Evolutionary conservation across 768 basidiomycete genomes (phyloP), one percentile per base, ranked within the genome.

Genomic region (Psilocybe azurescens): DNA sequence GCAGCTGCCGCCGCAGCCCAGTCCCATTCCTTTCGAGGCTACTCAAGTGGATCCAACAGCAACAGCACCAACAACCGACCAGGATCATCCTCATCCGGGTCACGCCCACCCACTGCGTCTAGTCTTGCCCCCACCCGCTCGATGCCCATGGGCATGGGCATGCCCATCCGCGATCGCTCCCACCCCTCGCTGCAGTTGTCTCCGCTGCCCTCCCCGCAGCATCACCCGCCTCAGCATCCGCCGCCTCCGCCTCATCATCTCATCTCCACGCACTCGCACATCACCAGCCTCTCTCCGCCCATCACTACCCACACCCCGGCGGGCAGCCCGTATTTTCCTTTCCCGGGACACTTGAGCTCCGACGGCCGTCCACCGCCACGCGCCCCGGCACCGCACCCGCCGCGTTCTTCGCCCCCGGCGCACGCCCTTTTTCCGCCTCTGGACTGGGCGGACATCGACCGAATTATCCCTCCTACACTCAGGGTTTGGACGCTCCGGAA

Each of bases 121-220:
- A 14, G 38, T 39, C 38, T 14, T 39, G 38, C 38, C 38, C 86
- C 88, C 89, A 65, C 88, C 89, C 59, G 24, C 86, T 90, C 89
- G 73, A 86, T 79, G 80, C 86, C 86, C 72, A 77, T 80, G 78
- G 83, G 89, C 67, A 89, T 88, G 70, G 88, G 86, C 60, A 89
- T 89, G 66, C 87, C 90, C 24, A 24, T 69, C 63, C 72, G 60
- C 70, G 76, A 72, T 79, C 85, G 51, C 87, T 90, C 86, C 88
- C 89, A 65, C 88, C 89, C 59, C 86, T 90, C 89, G 73, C 87
- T 79, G 80, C 86, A 76, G 82, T 91, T 87, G 82, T 91, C 89
- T 82, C 89, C 88, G 79, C 86, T 72, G 80, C 87, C 74, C 79
- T 88, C 86, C 68, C 81, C 78, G 69, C 67, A 52, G 38, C 64